phyloP scores from a whole-genome alignment of 495 filamentous ascomycete genomes.

The Penicillium arizonense region DNA sequence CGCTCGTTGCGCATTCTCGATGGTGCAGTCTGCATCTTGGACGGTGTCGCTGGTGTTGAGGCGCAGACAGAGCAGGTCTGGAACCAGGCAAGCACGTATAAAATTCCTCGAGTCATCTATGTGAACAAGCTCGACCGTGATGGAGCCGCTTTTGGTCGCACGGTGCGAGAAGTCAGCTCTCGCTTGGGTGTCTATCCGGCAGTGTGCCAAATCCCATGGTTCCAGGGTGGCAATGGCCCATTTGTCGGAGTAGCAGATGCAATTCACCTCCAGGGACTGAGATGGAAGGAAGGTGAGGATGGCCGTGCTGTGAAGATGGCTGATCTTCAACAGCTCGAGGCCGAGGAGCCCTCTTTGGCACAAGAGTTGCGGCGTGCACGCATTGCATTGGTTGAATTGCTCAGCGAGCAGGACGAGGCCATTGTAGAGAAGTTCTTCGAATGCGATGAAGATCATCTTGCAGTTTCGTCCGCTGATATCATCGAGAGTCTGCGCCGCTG shows the following conservation, averaged over 20 bases:
- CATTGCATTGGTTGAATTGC: slow-evolving; percentile 70
- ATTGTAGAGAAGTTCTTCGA: slow-evolving; percentile 84
- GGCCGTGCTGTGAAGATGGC: slow-evolving; percentile 59
- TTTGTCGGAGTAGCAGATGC: slow-evolving; percentile 84
- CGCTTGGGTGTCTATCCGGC: slow-evolving; percentile 82
- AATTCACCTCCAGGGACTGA: slow-evolving; percentile 55
- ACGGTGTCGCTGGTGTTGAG: slow-evolving; percentile 95
- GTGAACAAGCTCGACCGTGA: slow-evolving; percentile 97
- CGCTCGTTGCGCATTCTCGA: slow-evolving; percentile 91
- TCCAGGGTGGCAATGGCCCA: slow-evolving; percentile 66
- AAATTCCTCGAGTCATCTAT: slow-evolving; percentile 83
- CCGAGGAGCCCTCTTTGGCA: slow-evolving; percentile 53
- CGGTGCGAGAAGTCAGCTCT: slow-evolving; percentile 78
- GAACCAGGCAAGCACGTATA: slow-evolving; percentile 80
- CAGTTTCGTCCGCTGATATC: slow-evolving; percentile 63
- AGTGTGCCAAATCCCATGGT: slow-evolving; percentile 95
- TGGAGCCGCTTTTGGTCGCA: slow-evolving; percentile 84
- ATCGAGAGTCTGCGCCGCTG: slow-evolving; percentile 70
- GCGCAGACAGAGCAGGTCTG: slow-evolving; percentile 98
- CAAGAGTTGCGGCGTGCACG: slow-evolving; percentile 76
- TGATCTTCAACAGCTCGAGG: slow-evolving; percentile 48
- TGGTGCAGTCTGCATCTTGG: slow-evolving; percentile 92
- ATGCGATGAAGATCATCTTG: slow-evolving; percentile 65
- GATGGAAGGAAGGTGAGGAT: slow-evolving; percentile 61
- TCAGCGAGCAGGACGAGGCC: slow-evolving; percentile 83